Percentiles rank a stretch among this genome's conserved stretches.
phyloP scores from a whole-genome alignment of 1,139 yeast species.

The Ogataea hybrid region DNA sequence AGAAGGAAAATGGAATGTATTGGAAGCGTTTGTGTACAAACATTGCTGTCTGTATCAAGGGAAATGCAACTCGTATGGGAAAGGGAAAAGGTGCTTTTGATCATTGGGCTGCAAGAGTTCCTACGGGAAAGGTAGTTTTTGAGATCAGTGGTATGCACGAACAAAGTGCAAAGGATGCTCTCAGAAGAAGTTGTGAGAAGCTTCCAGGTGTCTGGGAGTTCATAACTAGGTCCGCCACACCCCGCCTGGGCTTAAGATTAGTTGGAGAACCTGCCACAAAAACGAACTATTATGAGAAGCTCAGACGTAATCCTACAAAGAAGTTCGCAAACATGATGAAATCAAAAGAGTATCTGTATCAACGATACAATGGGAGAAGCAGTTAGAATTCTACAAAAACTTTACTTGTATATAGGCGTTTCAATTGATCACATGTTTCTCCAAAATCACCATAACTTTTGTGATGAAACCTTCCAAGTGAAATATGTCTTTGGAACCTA shows the following conservation, averaged over 20 bases:
- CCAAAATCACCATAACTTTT: constrained; percentile 69
- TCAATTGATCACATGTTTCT: constrained; percentile 26
- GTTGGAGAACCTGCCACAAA: constrained; percentile 43
- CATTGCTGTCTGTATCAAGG: too few species aligned
- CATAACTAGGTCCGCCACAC: constrained; percentile 60
- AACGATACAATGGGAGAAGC: constrained; percentile 33
- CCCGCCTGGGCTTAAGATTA: constrained; percentile 67
- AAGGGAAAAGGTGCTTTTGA: constrained; percentile 98
- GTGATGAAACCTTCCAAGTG: constrained; percentile 96
- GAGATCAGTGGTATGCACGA: constrained; percentile 89
- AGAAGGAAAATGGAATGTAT: too few species aligned
- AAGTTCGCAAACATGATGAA: constrained; percentile 35
- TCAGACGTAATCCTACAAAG: constrained; percentile 65
- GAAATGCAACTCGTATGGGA: too few species aligned
- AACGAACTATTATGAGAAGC: constrained; percentile 53
- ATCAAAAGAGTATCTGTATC: constrained; percentile 35
- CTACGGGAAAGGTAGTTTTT: constrained; percentile 90
- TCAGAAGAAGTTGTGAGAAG: constrained; percentile 88
- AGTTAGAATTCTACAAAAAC: too few species aligned
- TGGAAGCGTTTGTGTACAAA: too few species aligned
- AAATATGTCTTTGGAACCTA: too few species aligned
- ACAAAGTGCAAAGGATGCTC: constrained; percentile 85
- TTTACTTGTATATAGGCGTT: neutral
- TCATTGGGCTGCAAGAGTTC: constrained; percentile 95
- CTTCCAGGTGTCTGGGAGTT: constrained; percentile 92